These are phyloP conservation scores for Pichia kudriavzevii DNA, from an alignment of 1,139 yeast genomes.

Conservation along the genomic window DNA sequence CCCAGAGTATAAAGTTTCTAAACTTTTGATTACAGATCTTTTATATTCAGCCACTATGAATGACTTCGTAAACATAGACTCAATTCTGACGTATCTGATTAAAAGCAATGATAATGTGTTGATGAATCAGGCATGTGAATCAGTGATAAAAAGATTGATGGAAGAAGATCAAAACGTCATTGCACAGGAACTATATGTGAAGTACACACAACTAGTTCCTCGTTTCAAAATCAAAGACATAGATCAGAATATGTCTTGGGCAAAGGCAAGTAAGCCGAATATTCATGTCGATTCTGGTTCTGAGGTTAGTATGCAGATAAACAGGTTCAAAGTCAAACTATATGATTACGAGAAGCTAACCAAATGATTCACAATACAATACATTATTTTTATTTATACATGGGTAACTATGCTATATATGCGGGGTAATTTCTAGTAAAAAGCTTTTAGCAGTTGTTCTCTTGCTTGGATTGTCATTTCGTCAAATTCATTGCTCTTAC, in stretches of 20 bases:
- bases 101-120: slow-evolving; percentile 1
- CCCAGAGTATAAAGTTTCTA: slow-evolving; percentile 13
- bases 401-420: no score
- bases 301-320: slow-evolving; percentile 10
- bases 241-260: slow-evolving; percentile 5
- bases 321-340: slow-evolving; percentile 14
- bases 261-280: slow-evolving; percentile 5
- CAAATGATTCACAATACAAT: no score
- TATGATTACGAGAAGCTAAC: slow-evolving; percentile 16
- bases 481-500: slow-evolving; percentile 8
- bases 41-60: slow-evolving; percentile 8
- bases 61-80: slow-evolving; percentile 12
- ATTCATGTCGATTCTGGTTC: slow-evolving; percentile 7
- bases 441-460: slow-evolving; percentile 15
- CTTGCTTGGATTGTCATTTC: slow-evolving; percentile 14
- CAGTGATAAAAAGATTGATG: slow-evolving; percentile 10
- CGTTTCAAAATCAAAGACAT: slow-evolving; percentile 7
- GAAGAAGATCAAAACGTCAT: slow-evolving; percentile 7
- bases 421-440: slow-evolving; percentile 2
- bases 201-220: slow-evolving; percentile 7
- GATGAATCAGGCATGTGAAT: slow-evolving; percentile 8
- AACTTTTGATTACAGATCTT: slow-evolving; percentile 3
- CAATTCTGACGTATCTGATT: slow-evolving; percentile 7
- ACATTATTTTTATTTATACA: no score
- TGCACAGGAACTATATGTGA: slow-evolving; percentile 15